Conservation (phyloP, 2,329 filamentous ascomycete species). For the Colletotrichum sidae region DNA sequence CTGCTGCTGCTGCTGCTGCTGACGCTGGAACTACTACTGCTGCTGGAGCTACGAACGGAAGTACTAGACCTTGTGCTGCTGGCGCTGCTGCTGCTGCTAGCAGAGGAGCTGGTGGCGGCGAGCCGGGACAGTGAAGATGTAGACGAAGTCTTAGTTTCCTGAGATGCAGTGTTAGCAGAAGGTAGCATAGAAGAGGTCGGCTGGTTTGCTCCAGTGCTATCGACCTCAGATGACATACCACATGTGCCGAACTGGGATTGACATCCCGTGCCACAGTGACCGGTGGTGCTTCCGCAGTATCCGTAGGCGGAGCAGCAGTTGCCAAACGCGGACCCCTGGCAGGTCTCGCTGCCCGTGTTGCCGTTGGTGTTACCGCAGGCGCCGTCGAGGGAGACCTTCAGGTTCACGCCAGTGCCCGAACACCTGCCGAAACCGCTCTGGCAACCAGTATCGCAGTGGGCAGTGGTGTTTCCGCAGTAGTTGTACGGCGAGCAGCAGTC, state of each 20-base stretch:
- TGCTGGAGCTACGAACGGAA: no score
- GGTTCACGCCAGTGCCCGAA: not conserved
- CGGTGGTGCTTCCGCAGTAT: conserved; percentile 38
- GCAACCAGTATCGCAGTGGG: conserved; percentile 39
- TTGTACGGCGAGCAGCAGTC: conserved; percentile 40
- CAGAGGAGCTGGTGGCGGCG: not conserved
- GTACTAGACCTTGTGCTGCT: no score
- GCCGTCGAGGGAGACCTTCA: conserved; percentile 29
- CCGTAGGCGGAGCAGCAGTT: conserved; percentile 40
- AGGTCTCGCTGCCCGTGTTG: conserved; percentile 3
- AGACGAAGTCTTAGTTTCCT: conserved; percentile 4
- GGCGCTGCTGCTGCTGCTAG: not conserved
- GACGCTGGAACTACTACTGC: not conserved
- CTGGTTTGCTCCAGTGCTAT: not conserved
- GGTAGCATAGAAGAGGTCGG: conserved; percentile 21
- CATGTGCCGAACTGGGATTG: conserved; percentile 29
- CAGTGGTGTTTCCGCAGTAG: conserved; percentile 37
- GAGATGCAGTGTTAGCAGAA: conserved; percentile 21
- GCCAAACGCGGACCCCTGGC: conserved; percentile 30
- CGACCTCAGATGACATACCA: conserved; percentile 23
- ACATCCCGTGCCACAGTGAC: conserved; percentile 38
- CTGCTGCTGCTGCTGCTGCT: not conserved
- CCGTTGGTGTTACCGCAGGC: conserved; percentile 21
- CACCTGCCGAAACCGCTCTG: conserved; percentile 38
- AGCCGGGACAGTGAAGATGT: not conserved